Conservation (phyloP, 352 stramenopile species). For the Globisporangium viniferum region DNA sequence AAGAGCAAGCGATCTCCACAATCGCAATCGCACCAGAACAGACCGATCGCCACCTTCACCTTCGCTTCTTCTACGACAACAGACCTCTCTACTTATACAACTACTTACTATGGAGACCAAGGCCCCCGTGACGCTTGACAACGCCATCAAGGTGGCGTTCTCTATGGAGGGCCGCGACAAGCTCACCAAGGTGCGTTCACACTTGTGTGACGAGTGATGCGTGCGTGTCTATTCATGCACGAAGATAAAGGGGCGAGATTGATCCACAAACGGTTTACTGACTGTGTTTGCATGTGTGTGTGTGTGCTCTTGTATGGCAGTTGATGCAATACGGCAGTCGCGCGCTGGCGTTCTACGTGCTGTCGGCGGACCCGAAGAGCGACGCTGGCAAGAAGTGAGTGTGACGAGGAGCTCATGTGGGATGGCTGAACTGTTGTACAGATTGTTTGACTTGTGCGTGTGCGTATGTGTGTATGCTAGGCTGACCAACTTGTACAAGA, state of each 20-base stretch:
- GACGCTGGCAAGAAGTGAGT: slow-evolving; percentile 59
- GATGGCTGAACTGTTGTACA: background rate
- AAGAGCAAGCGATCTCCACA: background rate
- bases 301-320: slow-evolving; percentile 16
- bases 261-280: background rate
- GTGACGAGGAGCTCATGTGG: too few relatives aligned
- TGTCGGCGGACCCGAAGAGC: slow-evolving; percentile 80
- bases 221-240: background rate
- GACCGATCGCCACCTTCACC: background rate
- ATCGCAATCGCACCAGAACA: background rate
- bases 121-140: slow-evolving; percentile 59
- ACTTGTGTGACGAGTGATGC: background rate
- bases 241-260: background rate
- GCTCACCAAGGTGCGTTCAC: slow-evolving; percentile 77
- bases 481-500: slow-evolving; percentile 75
- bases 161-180: slow-evolving; percentile 85
- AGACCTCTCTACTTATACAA: background rate
- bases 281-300: slow-evolving; percentile 3
- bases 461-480: slow-evolving; percentile 5
- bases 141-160: slow-evolving; percentile 63
- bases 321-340: slow-evolving; percentile 83
- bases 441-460: too few relatives aligned
- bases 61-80: background rate
- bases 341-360: slow-evolving; percentile 73
- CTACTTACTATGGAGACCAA: slow-evolving; percentile 38